A percentile compares a stretch with the other conserved stretches of the same genome.
These are phyloP conservation scores for Beauveria bassiana DNA, from an alignment of 2,329 filamentous ascomycete genomes.

Conservation along the genomic window DNA sequence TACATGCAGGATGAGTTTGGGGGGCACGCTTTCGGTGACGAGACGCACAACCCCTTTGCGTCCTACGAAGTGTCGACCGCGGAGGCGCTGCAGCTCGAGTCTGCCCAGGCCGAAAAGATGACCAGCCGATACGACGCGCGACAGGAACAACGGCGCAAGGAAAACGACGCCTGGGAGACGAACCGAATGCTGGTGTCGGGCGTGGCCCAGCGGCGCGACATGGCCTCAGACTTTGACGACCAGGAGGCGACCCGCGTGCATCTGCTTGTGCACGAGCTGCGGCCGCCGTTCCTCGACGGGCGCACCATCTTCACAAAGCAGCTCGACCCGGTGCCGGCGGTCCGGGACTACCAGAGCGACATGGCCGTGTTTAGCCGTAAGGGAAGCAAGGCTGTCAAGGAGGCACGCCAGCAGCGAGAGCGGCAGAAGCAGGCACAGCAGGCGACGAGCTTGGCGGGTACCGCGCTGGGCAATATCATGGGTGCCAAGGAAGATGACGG, in stretches of 20 bases:
- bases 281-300: conserved; percentile 90
- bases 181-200: conserved; percentile 97
- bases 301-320: conserved; percentile 97
- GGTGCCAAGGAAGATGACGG: conserved; percentile 89
- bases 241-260: conserved; percentile 86
- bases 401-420: conserved; percentile 85
- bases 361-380: conserved; percentile 98
- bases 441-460: conserved; percentile 87
- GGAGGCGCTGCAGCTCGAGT: conserved; percentile 71
- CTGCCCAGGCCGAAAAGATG: conserved; percentile 72
- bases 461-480: conserved; percentile 88
- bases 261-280: conserved; percentile 84
- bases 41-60: conserved; percentile 87
- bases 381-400: conserved; percentile 86
- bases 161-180: conserved; percentile 97
- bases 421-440: conserved; percentile 91
- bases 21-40: conserved; percentile 77
- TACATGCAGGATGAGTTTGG: conserved; percentile 81
- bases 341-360: conserved; percentile 89
- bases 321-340: conserved; percentile 85
- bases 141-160: conserved; percentile 78
- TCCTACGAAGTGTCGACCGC: conserved; percentile 65
- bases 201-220: conserved; percentile 81
- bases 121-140: conserved; percentile 59
- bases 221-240: conserved; percentile 79